These are phyloP conservation scores for Pseudocercospora ulei DNA, from an alignment of 2,329 filamentous ascomycete species.

Conservation along the genomic window DNA sequence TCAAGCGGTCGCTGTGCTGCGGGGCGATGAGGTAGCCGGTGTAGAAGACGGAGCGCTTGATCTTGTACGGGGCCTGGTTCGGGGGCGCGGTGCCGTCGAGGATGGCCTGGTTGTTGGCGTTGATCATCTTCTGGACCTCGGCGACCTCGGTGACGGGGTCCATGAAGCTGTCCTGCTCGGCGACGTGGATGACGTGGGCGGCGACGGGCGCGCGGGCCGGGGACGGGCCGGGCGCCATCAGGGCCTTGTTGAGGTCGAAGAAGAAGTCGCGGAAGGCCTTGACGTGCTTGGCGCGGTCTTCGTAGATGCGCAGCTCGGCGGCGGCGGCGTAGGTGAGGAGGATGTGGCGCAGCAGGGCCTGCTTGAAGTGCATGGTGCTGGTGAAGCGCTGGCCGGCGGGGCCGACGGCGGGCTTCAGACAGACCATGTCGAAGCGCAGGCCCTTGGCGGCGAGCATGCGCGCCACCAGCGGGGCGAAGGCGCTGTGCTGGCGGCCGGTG, in stretches of 20 bases:
- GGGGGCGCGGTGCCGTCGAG: slow-evolving; percentile 40
- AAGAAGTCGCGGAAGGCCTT: slow-evolving; percentile 81
- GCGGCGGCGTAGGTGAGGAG: slow-evolving; percentile 78
- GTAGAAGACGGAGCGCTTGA: slow-evolving; percentile 82
- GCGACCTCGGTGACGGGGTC: slow-evolving; percentile 70
- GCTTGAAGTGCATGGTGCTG: slow-evolving; percentile 87
- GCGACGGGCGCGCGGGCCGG: slow-evolving; percentile 52
- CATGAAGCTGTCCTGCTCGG: slow-evolving; percentile 61
- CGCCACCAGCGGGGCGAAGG: slow-evolving; percentile 69
- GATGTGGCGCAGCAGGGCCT: slow-evolving; percentile 67
- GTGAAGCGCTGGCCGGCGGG: slow-evolving; percentile 68
- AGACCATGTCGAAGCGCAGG: slow-evolving; percentile 78
- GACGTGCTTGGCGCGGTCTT: slow-evolving; percentile 56
- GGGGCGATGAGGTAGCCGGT: slow-evolving; percentile 78
- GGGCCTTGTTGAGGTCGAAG: slow-evolving; percentile 58
- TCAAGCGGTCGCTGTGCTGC: slow-evolving; percentile 61
- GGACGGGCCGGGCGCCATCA: slow-evolving; percentile 34
- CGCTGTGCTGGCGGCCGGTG: slow-evolving; percentile 71
- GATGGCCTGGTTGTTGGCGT: slow-evolving; percentile 64
- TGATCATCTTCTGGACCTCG: slow-evolving; percentile 81
- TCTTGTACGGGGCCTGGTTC: slow-evolving; percentile 49
- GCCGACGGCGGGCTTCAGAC: slow-evolving; percentile 73
- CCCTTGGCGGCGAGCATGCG: slow-evolving; percentile 68
- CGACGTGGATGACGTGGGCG: slow-evolving; percentile 77
- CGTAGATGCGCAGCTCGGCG: slow-evolving; percentile 65